Percentiles rank a stretch among this genome's conserved stretches.
Conservation (phyloP, 2,329 filamentous ascomycete genomes). For the Fusarium multiceps region DNA sequence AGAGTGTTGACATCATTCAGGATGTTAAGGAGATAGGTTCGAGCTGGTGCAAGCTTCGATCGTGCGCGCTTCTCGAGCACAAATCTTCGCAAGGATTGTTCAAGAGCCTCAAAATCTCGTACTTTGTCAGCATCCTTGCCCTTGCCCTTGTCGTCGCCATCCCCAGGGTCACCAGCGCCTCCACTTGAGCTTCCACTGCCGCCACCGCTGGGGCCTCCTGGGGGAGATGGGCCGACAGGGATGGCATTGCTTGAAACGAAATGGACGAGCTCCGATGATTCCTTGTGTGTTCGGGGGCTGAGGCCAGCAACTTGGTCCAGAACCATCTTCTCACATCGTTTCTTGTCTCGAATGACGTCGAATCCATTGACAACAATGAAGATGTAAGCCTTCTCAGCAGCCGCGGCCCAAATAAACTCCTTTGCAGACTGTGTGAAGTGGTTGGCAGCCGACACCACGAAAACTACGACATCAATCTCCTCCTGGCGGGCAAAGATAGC, state of each 20-base stretch:
- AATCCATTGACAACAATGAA: conserved; percentile 99
- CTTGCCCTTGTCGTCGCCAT: conserved; percentile 75
- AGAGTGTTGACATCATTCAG: conserved; percentile 86
- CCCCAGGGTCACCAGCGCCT: conserved; percentile 66
- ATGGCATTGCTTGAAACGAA: conserved; percentile 98
- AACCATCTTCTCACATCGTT: conserved; percentile 91
- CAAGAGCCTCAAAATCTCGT: conserved; percentile 88
- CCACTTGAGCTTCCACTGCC: conserved; percentile 66
- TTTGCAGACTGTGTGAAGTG: conserved; percentile 98
- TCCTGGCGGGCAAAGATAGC: conserved; percentile 97
- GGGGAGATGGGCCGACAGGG: conserved; percentile 72
- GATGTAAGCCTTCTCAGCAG: conserved; percentile 96
- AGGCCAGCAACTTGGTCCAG: conserved; percentile 87
- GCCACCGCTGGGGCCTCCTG: conserved; percentile 65
- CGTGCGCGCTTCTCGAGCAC: conserved; percentile 95
- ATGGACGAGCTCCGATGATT: conserved; percentile 91
- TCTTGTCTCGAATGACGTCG: conserved; percentile 91
- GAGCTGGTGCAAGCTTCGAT: conserved; percentile 94
- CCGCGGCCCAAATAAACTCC: conserved; percentile 96
- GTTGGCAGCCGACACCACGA: conserved; percentile 96
- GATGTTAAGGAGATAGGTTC: conserved; percentile 94
- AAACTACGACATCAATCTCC: conserved; percentile 98
- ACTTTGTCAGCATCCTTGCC: conserved; percentile 90
- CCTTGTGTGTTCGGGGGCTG: conserved; percentile 94
- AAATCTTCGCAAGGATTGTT: conserved; percentile 89